Evolutionary conservation across 768 basidiomycete species (phyloP), one percentile per base, ranked within the genome.

Genomic region (Serendipita vermifera): DNA sequence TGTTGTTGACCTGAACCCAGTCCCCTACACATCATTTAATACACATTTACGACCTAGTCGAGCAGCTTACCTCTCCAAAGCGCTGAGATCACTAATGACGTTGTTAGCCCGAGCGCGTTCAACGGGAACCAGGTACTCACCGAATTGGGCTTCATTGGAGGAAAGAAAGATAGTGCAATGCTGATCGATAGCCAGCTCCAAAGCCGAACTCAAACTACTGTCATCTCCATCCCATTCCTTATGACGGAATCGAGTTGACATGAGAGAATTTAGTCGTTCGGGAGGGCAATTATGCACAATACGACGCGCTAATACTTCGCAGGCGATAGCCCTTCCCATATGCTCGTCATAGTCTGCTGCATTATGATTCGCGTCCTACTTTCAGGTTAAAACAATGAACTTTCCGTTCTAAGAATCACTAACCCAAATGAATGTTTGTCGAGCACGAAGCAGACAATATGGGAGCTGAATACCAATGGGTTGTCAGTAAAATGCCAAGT

Each of bases 171-270:
- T 85, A 4, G 80, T 77, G 61, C 90, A 89, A 62, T 90, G 81
- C 55, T 87, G 79, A 67, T 97, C 93, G 59, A 94, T 87, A n/a
- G 93, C 91, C 67, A 83, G 71, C 66, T 97, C 93, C 38, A 96
- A 72, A 5, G 85, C 83, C 62, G 85, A 89, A 3, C 79, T 72
- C 62, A 81, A 76, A 38, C 82, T 83, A 58, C 85, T 87, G 41
- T 72, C 68, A 56, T 87, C 87, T 0, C 86, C 90, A 64, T 94
- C 87, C 33, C 73, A 64, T 64, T 88, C 82, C 36, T 71, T 69
- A 63, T 86, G 81, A 57, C 76, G 75, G 68, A 81, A 91, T 3
- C 93, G 77, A 2, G 78, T 82, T 11, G 85, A 82, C 82, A 96
- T 83, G 58, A 91, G 78, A 3, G 72, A 67, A 54, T 78, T 73